Conservation (phyloP, 306 rosid species). For the Casuarina cunninghamiana region DNA sequence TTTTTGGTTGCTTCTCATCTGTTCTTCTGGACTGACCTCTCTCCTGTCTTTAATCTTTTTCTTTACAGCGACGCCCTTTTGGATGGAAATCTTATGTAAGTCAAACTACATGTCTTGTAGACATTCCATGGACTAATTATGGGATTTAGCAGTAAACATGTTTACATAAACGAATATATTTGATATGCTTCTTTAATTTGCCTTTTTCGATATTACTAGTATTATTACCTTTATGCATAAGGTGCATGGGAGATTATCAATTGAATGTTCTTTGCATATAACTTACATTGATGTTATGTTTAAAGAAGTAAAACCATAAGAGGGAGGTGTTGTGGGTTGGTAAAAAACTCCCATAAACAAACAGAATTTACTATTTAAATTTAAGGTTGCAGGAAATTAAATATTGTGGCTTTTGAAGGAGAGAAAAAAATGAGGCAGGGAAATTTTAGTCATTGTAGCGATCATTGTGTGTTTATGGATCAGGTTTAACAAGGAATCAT, state of each 20-base stretch:
- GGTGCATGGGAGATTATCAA: not conserved
- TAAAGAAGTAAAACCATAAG: not conserved
- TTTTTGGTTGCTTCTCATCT: not conserved
- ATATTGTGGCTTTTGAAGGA: not conserved
- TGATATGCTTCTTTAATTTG: not conserved
- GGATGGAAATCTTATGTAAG: slow-evolving; percentile 96
- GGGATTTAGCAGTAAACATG: not conserved
- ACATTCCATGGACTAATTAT: not conserved
- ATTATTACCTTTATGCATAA: not conserved
- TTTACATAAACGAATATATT: not conserved
- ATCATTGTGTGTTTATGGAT: not conserved
- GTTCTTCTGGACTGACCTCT: slow-evolving; percentile 31
- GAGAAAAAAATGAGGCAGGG: not conserved
- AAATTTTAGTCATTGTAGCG: not conserved
- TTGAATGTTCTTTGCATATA: not conserved
- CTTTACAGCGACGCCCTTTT: slow-evolving; percentile 75
- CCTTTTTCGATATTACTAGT: not conserved
- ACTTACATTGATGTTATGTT: not conserved
- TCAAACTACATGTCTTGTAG: slow-evolving; percentile 4
- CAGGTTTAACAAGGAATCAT: not conserved
- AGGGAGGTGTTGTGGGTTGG: not conserved
- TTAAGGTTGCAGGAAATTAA: not conserved
- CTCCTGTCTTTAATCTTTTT: slow-evolving; percentile 20
- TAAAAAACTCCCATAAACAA: not conserved
- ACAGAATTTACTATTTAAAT: not conserved